Evolutionary conservation across 139 green algal species (phyloP), one percentile per base, ranked within the genome.

Genomic region (Spirogloea muscicola): DNA sequence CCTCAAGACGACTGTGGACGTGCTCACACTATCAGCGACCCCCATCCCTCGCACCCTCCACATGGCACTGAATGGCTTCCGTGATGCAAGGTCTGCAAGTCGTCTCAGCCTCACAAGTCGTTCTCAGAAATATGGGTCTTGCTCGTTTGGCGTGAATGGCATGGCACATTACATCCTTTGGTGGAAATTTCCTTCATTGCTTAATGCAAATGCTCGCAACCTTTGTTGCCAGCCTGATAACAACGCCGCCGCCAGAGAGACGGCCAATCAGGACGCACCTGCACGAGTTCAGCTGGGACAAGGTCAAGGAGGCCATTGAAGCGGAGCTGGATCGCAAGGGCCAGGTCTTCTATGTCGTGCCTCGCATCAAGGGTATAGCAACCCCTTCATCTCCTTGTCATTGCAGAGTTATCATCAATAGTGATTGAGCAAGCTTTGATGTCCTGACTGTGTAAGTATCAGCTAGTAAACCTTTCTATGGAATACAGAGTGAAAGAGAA

Each of bases 21-120:
- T 87, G 10, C 57, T 87, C 6, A 86, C 73, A 13, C 61, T 87
- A 7, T 84, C 83, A 3, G 83, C 83, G 4, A 87, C 83, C 0
- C 83, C 83, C 37, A 87, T 87, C 67, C 83, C 83, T 2, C 68
- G 83, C 21, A 87, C 83, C 33, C 67, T 87, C 13, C 76, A 82
- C 38, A 82, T 84, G 80, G 62, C 80, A 16, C 59, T 86, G 43
- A 51, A 67, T 9, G 81, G 81, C 2, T 79, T 86, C 37, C 59
- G 81, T 34, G 75, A 86, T 33, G 55, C 69, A 3, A 74, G 64
- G 64, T 74, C 27, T 64, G 18, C 6, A 62, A 21, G 46, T n/a
- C n/a, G n/a, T n/a, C n/a, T n/a, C n/a, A n/a, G n/a, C n/a, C n/a
- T n/a, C n/a, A n/a, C n/a, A n/a, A n/a, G n/a, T n/a, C n/a, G n/a